phyloP scores from a whole-genome alignment of 495 filamentous ascomycete genomes.

The Neurospora tetrasperma region DNA sequence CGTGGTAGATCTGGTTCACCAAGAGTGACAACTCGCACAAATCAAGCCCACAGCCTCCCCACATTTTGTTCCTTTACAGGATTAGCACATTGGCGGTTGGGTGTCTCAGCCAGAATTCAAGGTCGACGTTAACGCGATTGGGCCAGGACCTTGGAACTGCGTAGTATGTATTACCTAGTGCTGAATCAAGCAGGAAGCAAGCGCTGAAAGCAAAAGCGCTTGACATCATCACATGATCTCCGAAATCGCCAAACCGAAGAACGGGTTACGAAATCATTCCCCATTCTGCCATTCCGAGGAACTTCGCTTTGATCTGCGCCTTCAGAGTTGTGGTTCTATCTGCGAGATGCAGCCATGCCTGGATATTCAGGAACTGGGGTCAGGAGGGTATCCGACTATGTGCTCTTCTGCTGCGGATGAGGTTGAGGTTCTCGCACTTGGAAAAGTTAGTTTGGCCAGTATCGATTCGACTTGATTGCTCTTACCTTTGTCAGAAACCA shows the following conservation, averaged over 20 bases:
- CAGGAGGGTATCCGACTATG: neutral
- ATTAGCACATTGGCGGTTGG: neutral
- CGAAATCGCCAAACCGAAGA: neutral
- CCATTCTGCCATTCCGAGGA: neutral
- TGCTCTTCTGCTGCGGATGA: neutral
- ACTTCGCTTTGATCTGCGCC: neutral
- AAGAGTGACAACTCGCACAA: too few relatives aligned
- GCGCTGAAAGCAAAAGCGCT: neutral
- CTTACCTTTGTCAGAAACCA: neutral
- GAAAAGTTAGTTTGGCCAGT: too few relatives aligned
- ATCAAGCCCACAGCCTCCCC: neutral
- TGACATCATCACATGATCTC: neutral
- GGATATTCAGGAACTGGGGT: neutral
- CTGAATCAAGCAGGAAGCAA: neutral
- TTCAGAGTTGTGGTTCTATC: neutral
- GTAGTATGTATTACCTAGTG: neutral
- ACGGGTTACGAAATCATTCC: too few relatives aligned
- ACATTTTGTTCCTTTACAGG: neutral
- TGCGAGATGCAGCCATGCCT: neutral
- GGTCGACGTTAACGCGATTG: neutral
- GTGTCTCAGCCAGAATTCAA: neutral
- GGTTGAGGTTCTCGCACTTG: too few relatives aligned
- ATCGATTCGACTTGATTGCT: too few relatives aligned
- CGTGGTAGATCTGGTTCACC: too few relatives aligned
- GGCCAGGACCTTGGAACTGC: neutral